Percentiles rank a stretch among this genome's conserved stretches.
Conservation (phyloP, 108 stramenopile species). For the Fragilariopsis cylindrus region DNA sequence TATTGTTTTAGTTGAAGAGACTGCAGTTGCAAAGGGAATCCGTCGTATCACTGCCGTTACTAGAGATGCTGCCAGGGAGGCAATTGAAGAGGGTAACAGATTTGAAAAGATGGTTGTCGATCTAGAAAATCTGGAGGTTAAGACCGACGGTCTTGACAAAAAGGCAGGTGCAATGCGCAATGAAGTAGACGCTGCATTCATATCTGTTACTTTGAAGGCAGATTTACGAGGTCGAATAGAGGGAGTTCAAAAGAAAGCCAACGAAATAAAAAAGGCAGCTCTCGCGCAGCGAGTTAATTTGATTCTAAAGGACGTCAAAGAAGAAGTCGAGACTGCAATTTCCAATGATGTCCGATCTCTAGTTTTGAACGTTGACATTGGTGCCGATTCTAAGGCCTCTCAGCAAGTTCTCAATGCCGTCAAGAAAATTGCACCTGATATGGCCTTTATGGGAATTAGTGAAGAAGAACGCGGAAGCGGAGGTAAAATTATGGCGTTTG, state of each 20-base stretch:
- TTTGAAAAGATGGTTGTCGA: conserved; percentile 52
- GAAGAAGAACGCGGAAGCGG: conserved; percentile 77
- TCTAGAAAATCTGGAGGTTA: conserved; percentile 47
- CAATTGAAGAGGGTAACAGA: conserved; percentile 68
- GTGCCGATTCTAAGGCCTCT: conserved; percentile 92
- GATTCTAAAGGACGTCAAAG: conserved; percentile 59
- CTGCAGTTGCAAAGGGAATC: conserved; percentile 98
- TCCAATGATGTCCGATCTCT: conserved; percentile 44
- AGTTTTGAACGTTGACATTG: conserved; percentile 86
- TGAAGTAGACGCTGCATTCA: conserved; percentile 68
- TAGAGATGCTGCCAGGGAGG: conserved; percentile 74
- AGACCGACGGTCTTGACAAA: conserved; percentile 70
- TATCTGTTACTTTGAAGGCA: conserved; percentile 84
- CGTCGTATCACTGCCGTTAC: conserved; percentile 96
- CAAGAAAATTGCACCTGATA: conserved; percentile 75
- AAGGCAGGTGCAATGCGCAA: conserved; percentile 80
- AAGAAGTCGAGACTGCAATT: conserved; percentile 53
- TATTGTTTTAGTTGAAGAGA: conserved; percentile 94
- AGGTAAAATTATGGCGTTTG: conserved; percentile 84
- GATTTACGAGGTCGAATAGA: conserved; percentile 79
- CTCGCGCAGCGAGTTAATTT: conserved; percentile 68
- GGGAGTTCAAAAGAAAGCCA: conserved; percentile 79
- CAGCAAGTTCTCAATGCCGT: conserved; percentile 89
- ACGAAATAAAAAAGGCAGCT: conserved; percentile 80
- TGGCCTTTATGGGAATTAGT: conserved; percentile 86